These are phyloP conservation scores for Ophiostoma triangulosporum DNA, from an alignment of 2,329 filamentous ascomycete species.

Conservation along the genomic window DNA sequence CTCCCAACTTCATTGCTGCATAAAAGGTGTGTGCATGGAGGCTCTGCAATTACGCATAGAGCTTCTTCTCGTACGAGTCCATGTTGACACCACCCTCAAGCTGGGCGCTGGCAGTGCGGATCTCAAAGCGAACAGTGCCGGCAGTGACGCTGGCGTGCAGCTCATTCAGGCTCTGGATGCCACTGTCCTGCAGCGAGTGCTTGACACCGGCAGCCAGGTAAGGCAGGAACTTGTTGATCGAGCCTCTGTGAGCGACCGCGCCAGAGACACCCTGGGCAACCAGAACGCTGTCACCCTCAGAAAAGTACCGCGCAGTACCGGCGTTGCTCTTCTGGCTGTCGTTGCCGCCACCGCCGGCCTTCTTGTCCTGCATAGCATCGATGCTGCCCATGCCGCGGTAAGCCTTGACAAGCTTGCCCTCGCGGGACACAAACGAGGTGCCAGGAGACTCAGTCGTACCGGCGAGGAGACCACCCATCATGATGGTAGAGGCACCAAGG, in stretches of 20 bases:
- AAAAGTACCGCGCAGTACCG: constrained; percentile 95
- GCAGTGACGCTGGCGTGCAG: constrained; percentile 62
- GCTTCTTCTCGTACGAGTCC: constrained; percentile 99
- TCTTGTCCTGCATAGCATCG: constrained; percentile 99
- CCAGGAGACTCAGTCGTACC: constrained; percentile 96
- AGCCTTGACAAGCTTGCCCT: constrained; percentile 96
- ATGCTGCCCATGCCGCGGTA: constrained; percentile 99
- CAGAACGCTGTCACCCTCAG: constrained; percentile 84
- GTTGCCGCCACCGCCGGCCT: constrained; percentile 62
- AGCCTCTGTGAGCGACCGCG: constrained; percentile 65
- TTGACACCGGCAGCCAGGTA: constrained; percentile 93
- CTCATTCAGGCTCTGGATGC: constrained; percentile 63
- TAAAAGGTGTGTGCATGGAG: not conserved
- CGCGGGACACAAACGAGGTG: constrained; percentile 88
- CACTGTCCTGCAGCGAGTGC: constrained; percentile 94
- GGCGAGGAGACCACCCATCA: constrained; percentile 98
- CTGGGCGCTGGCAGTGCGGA: constrained; percentile 87
- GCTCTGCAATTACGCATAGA: constrained; percentile 56
- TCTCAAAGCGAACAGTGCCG: constrained; percentile 78
- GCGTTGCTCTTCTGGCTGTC: constrained; percentile 75
- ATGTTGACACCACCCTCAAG: constrained; percentile 96
- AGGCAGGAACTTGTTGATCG: constrained; percentile 86
- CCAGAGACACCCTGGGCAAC: constrained; percentile 96
- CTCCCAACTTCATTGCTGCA: not conserved
- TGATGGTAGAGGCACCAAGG: constrained; percentile 86